Percentiles rank a stretch among this genome's conserved stretches.
These are phyloP conservation scores for Saksenaea vasiformis DNA, from an alignment of 371 early-diverging fungal genomes.

Conservation along the genomic window DNA sequence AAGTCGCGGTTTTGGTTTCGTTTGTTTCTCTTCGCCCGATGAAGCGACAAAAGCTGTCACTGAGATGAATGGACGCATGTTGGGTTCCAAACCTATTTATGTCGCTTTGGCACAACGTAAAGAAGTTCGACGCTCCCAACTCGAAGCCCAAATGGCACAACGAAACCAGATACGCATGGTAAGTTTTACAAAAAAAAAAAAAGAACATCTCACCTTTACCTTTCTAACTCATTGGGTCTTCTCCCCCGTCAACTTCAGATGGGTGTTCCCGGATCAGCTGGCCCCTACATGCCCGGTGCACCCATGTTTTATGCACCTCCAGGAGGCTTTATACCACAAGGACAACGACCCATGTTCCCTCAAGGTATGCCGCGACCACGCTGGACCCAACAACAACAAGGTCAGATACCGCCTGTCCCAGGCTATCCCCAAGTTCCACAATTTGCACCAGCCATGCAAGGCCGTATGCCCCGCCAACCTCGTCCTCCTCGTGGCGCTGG, in stretches of 20 bases:
- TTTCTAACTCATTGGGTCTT: not conserved
- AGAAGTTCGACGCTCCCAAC: constrained; percentile 91
- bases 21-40: constrained; percentile 89
- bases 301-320: constrained; percentile 65
- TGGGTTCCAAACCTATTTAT: constrained; percentile 95
- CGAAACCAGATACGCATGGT: constrained; percentile 81
- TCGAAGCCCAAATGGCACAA: constrained; percentile 94
- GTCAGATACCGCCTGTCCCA: constrained; percentile 42
- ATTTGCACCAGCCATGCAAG: constrained; percentile 43
- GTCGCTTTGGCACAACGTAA: constrained; percentile 98
- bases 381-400: constrained; percentile 69
- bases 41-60: constrained; percentile 91
- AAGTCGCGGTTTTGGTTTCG: constrained; percentile 89
- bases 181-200: constrained; percentile 35
- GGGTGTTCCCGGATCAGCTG: constrained; percentile 42
- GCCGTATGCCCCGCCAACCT: constrained; percentile 51
- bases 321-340: constrained; percentile 55
- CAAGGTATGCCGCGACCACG: constrained; percentile 73
- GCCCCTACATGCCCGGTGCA: constrained; percentile 40
- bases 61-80: constrained; percentile 92
- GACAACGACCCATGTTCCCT: constrained; percentile 73
- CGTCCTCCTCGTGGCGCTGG: constrained; percentile 64
- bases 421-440: constrained; percentile 56
- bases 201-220: not conserved
- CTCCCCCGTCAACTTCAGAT: constrained; percentile 3